Conservation (phyloP, 305 asterid species). For the Stenogyne calaminthoides region DNA sequence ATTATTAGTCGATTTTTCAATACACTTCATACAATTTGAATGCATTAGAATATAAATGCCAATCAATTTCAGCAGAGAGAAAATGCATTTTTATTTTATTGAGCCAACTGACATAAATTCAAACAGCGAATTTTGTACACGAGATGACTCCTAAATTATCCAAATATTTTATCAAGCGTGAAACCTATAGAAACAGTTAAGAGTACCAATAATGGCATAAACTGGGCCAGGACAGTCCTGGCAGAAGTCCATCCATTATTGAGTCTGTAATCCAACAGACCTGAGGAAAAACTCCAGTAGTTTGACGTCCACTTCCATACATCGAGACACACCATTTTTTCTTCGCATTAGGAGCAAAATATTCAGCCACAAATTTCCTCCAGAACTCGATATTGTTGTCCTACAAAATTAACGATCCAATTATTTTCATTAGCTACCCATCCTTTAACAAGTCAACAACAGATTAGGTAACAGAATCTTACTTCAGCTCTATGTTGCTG, state of each 20-base stretch:
- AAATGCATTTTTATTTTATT: not conserved
- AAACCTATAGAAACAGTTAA: constrained; percentile 15
- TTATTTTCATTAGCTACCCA: constrained; percentile 21
- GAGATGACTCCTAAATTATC: not conserved
- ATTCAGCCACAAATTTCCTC: constrained; percentile 78
- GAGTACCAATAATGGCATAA: constrained; percentile 27
- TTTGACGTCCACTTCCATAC: constrained; percentile 84
- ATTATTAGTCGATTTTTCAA: not conserved
- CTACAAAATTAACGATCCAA: constrained; percentile 40
- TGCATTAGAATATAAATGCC: not conserved
- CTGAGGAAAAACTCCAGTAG: constrained; percentile 80
- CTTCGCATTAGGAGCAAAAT: constrained; percentile 75
- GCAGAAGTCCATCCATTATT: constrained; percentile 25
- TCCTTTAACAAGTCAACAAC: constrained; percentile 7
- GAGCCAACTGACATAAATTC: constrained; percentile 2
- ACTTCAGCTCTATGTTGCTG: constrained; percentile 83
- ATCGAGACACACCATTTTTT: constrained; percentile 83
- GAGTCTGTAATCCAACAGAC: constrained; percentile 40
- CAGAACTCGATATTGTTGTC: constrained; percentile 81
- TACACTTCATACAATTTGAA: not conserved
- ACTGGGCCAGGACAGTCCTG: constrained; percentile 24
- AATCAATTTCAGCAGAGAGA: not conserved
- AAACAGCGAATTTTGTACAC: not conserved
- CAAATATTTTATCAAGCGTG: constrained; percentile 6
- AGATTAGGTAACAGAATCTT: constrained; percentile 16